Evolutionary conservation across 176 grass and related monocot genomes (phyloP).

Genomic region (Cenchrus purpureus): DNA sequence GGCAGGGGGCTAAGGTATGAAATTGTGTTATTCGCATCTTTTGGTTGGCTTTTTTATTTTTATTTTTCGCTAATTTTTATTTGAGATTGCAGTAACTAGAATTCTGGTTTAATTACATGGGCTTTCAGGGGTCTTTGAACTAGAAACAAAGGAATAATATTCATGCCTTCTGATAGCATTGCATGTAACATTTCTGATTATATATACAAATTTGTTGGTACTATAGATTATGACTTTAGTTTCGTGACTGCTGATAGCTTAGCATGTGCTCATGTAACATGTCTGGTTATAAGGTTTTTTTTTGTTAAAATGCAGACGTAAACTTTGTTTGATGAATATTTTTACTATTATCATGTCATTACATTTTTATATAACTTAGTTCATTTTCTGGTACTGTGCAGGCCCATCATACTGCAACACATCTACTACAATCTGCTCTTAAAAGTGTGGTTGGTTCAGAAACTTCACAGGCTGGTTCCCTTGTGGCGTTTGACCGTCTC

Average conservation of each 20-base stretch:
- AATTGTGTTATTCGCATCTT: conserved; percentile 2
- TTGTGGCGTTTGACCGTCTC: conserved; percentile 93
- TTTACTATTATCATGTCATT: neutral
- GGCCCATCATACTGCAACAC: conserved; percentile 97
- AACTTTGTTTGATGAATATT: neutral
- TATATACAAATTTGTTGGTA: conserved; percentile 1
- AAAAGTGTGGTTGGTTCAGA: conserved; percentile 77
- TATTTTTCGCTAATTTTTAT: conserved; percentile 1
- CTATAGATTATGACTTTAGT: neutral
- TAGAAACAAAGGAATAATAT: neutral
- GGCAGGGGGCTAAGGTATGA: conserved; percentile 88
- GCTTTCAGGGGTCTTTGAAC: neutral
- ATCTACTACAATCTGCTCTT: conserved; percentile 92
- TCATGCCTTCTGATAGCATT: conserved; percentile 6
- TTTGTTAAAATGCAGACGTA: conserved; percentile 7
- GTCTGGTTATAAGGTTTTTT: conserved; percentile 5
- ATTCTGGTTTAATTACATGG: conserved; percentile 21
- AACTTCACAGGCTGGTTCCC: conserved; percentile 95
- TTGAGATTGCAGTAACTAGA: neutral
- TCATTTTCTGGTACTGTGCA: conserved; percentile 44
- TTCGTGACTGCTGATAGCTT: conserved; percentile 17
- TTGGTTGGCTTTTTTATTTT: neutral
- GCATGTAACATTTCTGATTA: neutral
- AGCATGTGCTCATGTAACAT: conserved; percentile 2
- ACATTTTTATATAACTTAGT: conserved; percentile 35